A percentile compares a stretch with the other conserved stretches of the same genome.
Evolutionary conservation across 495 filamentous ascomycete species (phyloP).

Genomic region (Hypomontagnella submonticulosa): DNA sequence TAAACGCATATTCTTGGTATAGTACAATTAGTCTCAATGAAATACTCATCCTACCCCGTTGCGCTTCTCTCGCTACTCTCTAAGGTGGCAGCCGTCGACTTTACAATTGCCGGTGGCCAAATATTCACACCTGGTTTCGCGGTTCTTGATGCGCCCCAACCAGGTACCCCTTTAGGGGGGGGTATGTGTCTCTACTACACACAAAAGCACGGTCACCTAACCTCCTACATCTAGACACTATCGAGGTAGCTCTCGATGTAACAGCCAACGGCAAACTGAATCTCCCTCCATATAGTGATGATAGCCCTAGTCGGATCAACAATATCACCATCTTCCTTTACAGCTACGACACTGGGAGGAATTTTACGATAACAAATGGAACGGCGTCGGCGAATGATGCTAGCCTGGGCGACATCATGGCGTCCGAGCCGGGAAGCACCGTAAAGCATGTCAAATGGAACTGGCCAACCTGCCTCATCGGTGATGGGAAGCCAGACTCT

Average conservation of each 20-base stretch:
- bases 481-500: slow-evolving; percentile 58
- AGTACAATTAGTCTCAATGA: slow-evolving; percentile 42
- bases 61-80: slow-evolving; percentile 38
- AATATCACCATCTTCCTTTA: slow-evolving; percentile 75
- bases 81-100: slow-evolving; percentile 48
- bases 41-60: slow-evolving; percentile 18
- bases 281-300: slow-evolving; percentile 63
- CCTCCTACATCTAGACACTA: slow-evolving; percentile 55
- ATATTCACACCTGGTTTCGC: slow-evolving; percentile 73
- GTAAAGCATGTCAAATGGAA: slow-evolving; percentile 76
- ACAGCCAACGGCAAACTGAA: slow-evolving; percentile 70
- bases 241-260: slow-evolving; percentile 74
- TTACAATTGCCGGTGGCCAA: slow-evolving; percentile 68
- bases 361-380: slow-evolving; percentile 76
- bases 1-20: slow-evolving; percentile 8
- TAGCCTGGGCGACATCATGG: slow-evolving; percentile 69
- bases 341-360: slow-evolving; percentile 66
- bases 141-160: slow-evolving; percentile 72
- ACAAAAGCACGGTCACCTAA: slow-evolving; percentile 12
- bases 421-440: slow-evolving; percentile 68
- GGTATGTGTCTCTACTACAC: slow-evolving; percentile 53
- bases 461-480: slow-evolving; percentile 73
- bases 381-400: slow-evolving; percentile 64
- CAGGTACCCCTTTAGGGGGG: slow-evolving; percentile 72
- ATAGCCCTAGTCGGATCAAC: slow-evolving; percentile 64